These are phyloP conservation scores for Yamadazyma membranifaciens DNA, from an alignment of 1,139 yeast species.

Conservation along the genomic window DNA sequence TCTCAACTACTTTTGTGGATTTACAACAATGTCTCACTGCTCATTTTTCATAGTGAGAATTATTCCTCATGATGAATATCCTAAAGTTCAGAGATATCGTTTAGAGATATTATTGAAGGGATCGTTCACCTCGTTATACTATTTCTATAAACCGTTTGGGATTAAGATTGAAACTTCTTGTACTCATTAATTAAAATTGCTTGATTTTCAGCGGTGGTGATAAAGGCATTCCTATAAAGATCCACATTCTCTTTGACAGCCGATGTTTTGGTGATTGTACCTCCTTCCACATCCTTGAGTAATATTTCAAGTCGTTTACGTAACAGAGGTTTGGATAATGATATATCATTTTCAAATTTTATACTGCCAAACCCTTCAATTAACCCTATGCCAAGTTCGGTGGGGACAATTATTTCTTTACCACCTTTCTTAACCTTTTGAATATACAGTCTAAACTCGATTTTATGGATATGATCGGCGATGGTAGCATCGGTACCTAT, in stretches of 20 bases:
- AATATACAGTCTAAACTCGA: constrained; percentile 66
- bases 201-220: constrained; percentile 34
- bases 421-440: constrained; percentile 40
- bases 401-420: constrained; percentile 60
- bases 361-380: constrained; percentile 86
- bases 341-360: constrained; percentile 62
- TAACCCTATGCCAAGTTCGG: constrained; percentile 80
- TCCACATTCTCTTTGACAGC: constrained; percentile 58
- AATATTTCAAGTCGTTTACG: constrained; percentile 73
- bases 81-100: too few relatives aligned
- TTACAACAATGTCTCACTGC: too few relatives aligned
- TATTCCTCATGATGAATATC: too few relatives aligned
- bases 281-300: constrained; percentile 67
- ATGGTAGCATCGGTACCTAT: constrained; percentile 99
- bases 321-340: constrained; percentile 86
- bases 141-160: too few relatives aligned
- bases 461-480: constrained; percentile 93
- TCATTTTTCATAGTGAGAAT: too few relatives aligned
- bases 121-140: too few relatives aligned
- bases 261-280: constrained; percentile 48
- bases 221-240: constrained; percentile 63
- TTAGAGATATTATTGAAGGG: too few relatives aligned
- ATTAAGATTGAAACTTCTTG: constrained; percentile 12
- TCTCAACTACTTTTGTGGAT: too few relatives aligned
- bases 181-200: constrained; percentile 23